A percentile compares a stretch with the other conserved stretches of the same genome.
These are phyloP conservation scores for Taiwanofungus camphoratus DNA, from an alignment of 1,284 basidiomycete genomes.

Conservation along the genomic window DNA sequence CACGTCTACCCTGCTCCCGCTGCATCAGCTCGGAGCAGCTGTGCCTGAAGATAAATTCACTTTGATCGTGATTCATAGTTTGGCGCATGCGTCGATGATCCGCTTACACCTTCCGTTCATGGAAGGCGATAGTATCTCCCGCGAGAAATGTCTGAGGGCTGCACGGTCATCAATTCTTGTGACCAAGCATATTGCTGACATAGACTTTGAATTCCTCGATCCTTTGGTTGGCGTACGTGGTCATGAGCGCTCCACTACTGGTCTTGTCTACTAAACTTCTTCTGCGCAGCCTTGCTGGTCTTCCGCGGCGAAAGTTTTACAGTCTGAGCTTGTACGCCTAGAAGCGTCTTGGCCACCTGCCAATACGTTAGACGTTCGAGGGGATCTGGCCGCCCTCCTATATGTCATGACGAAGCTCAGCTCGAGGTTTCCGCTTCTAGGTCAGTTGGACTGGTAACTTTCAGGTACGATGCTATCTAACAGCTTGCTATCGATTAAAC, in stretches of 20 bases:
- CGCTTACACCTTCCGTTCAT: constrained; percentile 59
- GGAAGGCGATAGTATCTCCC: constrained; percentile 50
- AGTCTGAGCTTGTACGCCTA: constrained; percentile 53
- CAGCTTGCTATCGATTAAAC: constrained; percentile 4
- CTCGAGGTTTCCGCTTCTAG: constrained; percentile 52
- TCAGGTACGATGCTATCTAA: background rate
- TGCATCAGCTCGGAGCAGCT: constrained; percentile 55
- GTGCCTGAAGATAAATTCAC: constrained; percentile 54
- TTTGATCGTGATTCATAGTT: constrained; percentile 55
- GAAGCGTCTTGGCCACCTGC: constrained; percentile 55
- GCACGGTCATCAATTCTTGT: constrained; percentile 52
- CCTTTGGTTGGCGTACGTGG: constrained; percentile 66
- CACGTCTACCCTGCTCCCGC: constrained; percentile 52
- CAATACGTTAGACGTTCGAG: constrained; percentile 49
- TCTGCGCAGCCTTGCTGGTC: constrained; percentile 61
- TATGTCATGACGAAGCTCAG: constrained; percentile 59
- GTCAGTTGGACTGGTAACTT: constrained; percentile 28
- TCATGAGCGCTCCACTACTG: constrained; percentile 8
- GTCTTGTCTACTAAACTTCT: constrained; percentile 9
- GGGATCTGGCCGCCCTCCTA: constrained; percentile 54
- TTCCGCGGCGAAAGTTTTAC: constrained; percentile 55
- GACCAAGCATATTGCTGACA: constrained; percentile 54
- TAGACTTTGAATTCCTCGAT: constrained; percentile 64
- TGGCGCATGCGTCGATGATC: constrained; percentile 64
- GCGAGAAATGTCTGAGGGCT: constrained; percentile 59